Base-by-base conservation (phyloP, 371 early-diverging fungal genomes). In the Syncephalastrum sp. region DNA sequence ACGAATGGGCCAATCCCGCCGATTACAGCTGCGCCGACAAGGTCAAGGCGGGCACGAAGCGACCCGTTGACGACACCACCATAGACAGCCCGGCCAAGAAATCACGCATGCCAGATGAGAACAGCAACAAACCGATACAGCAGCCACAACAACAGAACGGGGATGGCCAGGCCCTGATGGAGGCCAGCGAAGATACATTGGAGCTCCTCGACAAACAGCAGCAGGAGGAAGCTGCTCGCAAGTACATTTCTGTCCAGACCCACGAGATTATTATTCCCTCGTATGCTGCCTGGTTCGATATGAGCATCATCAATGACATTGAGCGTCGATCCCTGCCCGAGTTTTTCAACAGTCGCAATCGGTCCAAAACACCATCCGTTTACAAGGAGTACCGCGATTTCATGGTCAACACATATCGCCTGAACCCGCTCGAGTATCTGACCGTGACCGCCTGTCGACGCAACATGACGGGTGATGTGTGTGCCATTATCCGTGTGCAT, bases 351-450 rank as follows among this genome's bases (percentile, higher is more conserved):
- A 83, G 82, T 60, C 85, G 84, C 57, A 96, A 94, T 82, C 86
- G 86, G 65, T 86, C 89, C 52, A 98, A 98, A 68, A 96, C 92
- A 13, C 96, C 97, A 0, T 74, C 86, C 1, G 82, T 94, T 7
- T 97, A 97, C 80, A 90, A 91, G 73, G 97, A 97, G 61, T 96
- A 95, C 68, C 86, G 99, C 43, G 92, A 97, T 76, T 97, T 97
- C 61, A 97, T 98, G 94, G 79, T 97, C 74, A 92, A 97, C 72
- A 94, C 93, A 12, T 97, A 96, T 73, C 89, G 98, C 14, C 77
- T 95, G 47, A 95, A 92, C 72, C 99, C 99, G 1, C 59, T 79
- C 5, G 96, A 97, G 59, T 98, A 98, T 61, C 81, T 97, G 52
- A 97, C 97, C 0, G 92, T 99, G 21, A 98, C 98, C 4, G 96